phyloP scores from a whole-genome alignment of 2,329 filamentous ascomycete species.

The Diaporthe capsici region DNA sequence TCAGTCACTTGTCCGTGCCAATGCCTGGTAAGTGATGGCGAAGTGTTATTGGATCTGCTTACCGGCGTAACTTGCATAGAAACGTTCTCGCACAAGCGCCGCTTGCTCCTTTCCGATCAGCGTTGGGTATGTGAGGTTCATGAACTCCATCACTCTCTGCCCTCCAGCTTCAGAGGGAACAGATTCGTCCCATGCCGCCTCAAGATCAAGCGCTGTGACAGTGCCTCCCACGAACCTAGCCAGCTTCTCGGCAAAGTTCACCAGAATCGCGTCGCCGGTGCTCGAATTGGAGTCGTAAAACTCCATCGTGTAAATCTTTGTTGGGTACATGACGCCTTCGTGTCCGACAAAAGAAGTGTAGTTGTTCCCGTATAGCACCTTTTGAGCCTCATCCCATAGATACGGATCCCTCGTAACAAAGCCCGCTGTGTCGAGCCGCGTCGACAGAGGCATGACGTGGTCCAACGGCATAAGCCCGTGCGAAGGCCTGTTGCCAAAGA shows the following conservation, averaged over 20 bases:
- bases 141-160: background rate
- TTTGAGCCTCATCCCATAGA: background rate
- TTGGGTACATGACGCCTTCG: background rate
- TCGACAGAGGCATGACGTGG: background rate
- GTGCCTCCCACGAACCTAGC: background rate
- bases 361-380: background rate
- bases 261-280: background rate
- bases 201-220: background rate
- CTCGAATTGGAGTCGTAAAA: background rate
- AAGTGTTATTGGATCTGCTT: background rate
- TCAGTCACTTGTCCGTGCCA: too few relatives aligned
- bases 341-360: background rate
- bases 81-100: background rate
- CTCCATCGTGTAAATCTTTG: background rate
- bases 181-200: background rate
- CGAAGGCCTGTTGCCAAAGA: background rate
- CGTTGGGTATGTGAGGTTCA: conserved; percentile 2
- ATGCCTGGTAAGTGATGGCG: too few relatives aligned
- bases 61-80: background rate
- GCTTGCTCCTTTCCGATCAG: background rate
- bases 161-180: background rate
- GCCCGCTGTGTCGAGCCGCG: background rate
- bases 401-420: background rate
- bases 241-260: background rate
- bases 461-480: background rate